phyloP scores from a whole-genome alignment of 2,329 filamentous ascomycete genomes.

The Talaromyces sp. region DNA sequence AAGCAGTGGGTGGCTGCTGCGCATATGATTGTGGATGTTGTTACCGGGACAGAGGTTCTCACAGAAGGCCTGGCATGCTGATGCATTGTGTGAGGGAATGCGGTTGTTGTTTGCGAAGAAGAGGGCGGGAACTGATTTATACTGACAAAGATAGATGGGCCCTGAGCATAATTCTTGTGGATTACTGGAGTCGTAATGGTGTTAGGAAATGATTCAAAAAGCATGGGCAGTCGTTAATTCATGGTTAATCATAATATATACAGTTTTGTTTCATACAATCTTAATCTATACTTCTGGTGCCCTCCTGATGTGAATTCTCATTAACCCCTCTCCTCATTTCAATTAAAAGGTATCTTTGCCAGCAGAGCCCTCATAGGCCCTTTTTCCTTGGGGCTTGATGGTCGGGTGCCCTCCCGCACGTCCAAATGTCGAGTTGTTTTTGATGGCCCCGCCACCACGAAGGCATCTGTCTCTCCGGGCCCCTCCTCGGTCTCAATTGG shows the following conservation, averaged over 20 bases:
- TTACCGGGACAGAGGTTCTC: constrained; percentile 7
- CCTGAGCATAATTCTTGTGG: not conserved
- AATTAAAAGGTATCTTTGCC: too few relatives aligned
- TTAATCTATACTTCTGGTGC: too few relatives aligned
- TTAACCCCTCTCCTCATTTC: too few relatives aligned
- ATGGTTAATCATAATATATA: not conserved
- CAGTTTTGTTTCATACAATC: not conserved
- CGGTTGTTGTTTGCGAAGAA: constrained; percentile 9
- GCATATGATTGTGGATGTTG: constrained; percentile 6
- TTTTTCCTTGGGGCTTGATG: too few relatives aligned
- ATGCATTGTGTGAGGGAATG: constrained; percentile 7
- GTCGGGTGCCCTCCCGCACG: too few relatives aligned
- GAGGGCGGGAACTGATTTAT: not conserved
- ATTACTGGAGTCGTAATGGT: not conserved
- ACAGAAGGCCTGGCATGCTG: constrained; percentile 1
- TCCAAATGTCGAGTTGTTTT: too few relatives aligned
- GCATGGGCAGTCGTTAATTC: not conserved
- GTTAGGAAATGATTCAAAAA: not conserved
- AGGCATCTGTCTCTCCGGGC: too few relatives aligned
- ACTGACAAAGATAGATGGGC: not conserved
- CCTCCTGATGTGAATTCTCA: too few relatives aligned
- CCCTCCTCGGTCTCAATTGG: too few relatives aligned
- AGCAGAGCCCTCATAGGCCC: too few relatives aligned
- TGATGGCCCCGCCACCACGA: too few relatives aligned
- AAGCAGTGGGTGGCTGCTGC: not conserved